phyloP scores from a whole-genome alignment of 345 rosid genomes.

The Raphanus sativus region DNA sequence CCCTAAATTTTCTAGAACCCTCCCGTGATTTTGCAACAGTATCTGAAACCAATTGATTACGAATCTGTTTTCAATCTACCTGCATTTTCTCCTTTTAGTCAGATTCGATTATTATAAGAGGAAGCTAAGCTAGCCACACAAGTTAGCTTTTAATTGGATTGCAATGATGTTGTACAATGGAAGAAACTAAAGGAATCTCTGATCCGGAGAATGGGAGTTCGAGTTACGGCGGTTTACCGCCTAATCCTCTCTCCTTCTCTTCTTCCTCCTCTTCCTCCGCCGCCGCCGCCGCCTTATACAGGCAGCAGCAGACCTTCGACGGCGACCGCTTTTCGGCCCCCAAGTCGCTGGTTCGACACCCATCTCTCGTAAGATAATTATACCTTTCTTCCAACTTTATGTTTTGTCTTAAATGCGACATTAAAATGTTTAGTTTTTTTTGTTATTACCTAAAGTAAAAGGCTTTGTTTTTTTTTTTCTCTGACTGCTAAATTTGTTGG shows the following conservation, averaged over 20 bases:
- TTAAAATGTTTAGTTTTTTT: background rate
- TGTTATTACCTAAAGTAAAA: background rate
- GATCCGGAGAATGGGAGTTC: constrained; percentile 54
- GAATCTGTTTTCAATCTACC: constrained; percentile 6
- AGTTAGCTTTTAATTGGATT: constrained; percentile 6
- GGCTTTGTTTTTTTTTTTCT: background rate
- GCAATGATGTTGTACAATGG: constrained; percentile 61
- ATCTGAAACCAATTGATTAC: background rate
- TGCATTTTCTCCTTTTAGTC: constrained; percentile 14
- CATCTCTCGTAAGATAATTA: constrained; percentile 59
- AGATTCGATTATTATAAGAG: constrained; percentile 6
- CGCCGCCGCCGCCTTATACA: constrained; percentile 30
- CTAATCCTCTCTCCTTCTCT: constrained; percentile 53
- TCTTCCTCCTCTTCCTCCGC: constrained; percentile 52
- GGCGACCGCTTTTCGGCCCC: constrained; percentile 40
- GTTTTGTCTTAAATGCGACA: background rate
- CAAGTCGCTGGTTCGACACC: constrained; percentile 68
- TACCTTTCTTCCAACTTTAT: background rate
- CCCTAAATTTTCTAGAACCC: constrained; percentile 17
- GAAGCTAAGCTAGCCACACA: constrained; percentile 22
- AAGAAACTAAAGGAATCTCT: constrained; percentile 47
- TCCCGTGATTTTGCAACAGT: background rate
- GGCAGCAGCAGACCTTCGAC: constrained; percentile 32
- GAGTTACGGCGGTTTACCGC: constrained; percentile 62
- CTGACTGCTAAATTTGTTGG: constrained; percentile 27